Percentiles rank a stretch among this genome's conserved stretches.
These are phyloP conservation scores for Chytriomyces hyalinus DNA, from an alignment of 192 early-diverging fungal species.

Conservation along the genomic window DNA sequence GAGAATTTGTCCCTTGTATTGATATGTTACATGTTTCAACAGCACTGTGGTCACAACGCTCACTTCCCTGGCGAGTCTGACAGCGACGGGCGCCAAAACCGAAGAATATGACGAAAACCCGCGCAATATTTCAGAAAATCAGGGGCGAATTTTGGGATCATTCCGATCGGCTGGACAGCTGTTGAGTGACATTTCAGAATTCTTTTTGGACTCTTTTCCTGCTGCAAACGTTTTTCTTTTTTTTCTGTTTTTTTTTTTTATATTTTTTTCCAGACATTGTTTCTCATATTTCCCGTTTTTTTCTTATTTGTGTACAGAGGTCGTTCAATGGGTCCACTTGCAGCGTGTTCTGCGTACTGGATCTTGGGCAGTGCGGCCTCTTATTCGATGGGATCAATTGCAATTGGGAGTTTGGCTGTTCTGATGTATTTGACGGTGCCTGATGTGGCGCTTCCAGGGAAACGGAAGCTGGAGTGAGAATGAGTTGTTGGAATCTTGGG, in stretches of 20 bases:
- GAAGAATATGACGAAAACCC: neutral
- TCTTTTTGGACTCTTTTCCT: neutral
- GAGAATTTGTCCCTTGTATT: neutral
- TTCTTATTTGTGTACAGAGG: constrained; percentile 48
- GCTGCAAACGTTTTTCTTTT: neutral
- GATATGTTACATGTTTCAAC: neutral
- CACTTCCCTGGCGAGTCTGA: constrained; percentile 72
- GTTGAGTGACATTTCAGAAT: constrained; percentile 1
- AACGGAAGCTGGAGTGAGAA: neutral
- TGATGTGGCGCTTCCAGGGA: neutral
- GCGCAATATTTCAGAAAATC: constrained; percentile 40
- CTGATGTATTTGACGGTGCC: constrained; percentile 27
- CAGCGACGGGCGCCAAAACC: constrained; percentile 23
- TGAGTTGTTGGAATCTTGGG: neutral
- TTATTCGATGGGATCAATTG: constrained; percentile 39
- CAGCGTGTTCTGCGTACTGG: constrained; percentile 89
- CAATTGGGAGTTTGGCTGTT: constrained; percentile 33
- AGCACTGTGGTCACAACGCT: constrained; percentile 90
- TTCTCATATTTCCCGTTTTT: no score
- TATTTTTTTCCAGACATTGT: neutral
- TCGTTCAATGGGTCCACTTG: constrained; percentile 83
- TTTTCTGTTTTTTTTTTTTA: neutral
- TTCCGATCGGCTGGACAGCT: constrained; percentile 91
- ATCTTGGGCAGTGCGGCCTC: constrained; percentile 42
- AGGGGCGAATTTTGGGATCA: constrained; percentile 77